Evolutionary conservation across 2,329 filamentous ascomycete species (phyloP).

Genomic region (Fusarium siculi): DNA sequence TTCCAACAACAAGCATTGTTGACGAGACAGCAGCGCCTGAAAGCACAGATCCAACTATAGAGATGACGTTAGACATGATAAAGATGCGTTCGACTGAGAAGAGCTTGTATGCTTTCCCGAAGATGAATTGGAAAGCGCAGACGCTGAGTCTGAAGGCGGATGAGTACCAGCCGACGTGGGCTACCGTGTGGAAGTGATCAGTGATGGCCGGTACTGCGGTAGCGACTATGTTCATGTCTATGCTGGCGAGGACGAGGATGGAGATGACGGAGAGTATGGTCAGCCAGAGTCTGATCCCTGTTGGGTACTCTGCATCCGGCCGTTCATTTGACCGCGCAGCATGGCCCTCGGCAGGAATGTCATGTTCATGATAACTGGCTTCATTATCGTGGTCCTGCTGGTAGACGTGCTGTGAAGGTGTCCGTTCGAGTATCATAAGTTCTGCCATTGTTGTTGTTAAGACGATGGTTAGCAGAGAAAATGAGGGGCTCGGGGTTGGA

Average conservation of each 20-base stretch:
- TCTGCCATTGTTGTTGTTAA: not conserved
- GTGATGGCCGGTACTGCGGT: constrained; percentile 43
- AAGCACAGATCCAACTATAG: constrained; percentile 58
- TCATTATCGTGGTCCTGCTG: accelerated
- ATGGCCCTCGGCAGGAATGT: accelerated
- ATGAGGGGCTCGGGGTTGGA: not conserved
- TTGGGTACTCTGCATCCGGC: not conserved
- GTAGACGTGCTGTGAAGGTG: accelerated
- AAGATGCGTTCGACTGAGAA: constrained; percentile 47
- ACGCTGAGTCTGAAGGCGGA: constrained; percentile 51
- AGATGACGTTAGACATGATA: constrained; percentile 52
- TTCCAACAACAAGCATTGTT: constrained; percentile 56
- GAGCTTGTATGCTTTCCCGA: constrained; percentile 22
- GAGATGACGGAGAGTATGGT: not conserved
- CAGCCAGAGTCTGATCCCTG: constrained; percentile 1
- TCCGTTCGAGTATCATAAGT: accelerated
- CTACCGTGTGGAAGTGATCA: constrained; percentile 40
- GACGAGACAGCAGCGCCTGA: constrained; percentile 55
- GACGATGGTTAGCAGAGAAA: not conserved
- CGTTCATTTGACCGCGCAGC: accelerated
- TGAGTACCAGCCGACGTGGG: constrained; percentile 41
- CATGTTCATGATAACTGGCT: accelerated
- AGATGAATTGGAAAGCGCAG: constrained; percentile 50
- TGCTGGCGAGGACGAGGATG: constrained; percentile 24
- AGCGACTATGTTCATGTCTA: constrained; percentile 41